Conservation (phyloP, 257 asterid genomes). For the Handroanthus guayacan region DNA sequence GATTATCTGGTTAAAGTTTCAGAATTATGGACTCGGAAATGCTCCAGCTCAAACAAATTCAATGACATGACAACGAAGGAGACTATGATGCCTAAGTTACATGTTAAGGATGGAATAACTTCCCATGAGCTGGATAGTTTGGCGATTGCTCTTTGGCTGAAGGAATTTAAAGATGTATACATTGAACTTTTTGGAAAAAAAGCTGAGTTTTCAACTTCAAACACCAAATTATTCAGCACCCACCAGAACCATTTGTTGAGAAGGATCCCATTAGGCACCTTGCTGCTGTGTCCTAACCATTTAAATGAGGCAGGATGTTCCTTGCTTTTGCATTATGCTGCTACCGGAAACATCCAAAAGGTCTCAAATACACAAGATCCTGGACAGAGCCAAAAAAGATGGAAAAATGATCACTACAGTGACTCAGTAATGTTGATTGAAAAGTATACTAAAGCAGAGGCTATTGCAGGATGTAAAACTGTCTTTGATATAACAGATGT, state of each 20-base stretch:
- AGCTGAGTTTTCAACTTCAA: conserved; percentile 35
- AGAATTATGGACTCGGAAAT: conserved; percentile 49
- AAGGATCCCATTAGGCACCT: conserved; percentile 68
- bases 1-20: conserved; percentile 58
- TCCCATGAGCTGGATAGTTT: conserved; percentile 41
- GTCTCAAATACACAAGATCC: conserved; percentile 40
- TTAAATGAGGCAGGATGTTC: conserved; percentile 57
- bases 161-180: conserved; percentile 53
- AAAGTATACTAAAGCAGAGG: conserved; percentile 56
- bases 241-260: conserved; percentile 53
- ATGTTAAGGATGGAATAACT: conserved; percentile 35
- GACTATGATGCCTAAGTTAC: conserved; percentile 38
- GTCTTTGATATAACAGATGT: conserved; percentile 67
- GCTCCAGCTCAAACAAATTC: conserved; percentile 39
- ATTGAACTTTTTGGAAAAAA: conserved; percentile 34
- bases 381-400: conserved; percentile 45
- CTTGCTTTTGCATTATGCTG: conserved; percentile 73
- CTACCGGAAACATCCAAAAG: conserved; percentile 55
- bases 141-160: conserved; percentile 57
- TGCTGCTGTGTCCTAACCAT: conserved; percentile 52
- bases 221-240: conserved; percentile 35
- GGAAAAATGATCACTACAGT: conserved; percentile 37
- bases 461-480: conserved; percentile 63
- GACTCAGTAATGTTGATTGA: conserved; percentile 42
- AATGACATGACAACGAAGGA: conserved; percentile 45